phyloP scores from a whole-genome alignment of 805 yeast genomes.

The Wickerhamiella shivajii region DNA sequence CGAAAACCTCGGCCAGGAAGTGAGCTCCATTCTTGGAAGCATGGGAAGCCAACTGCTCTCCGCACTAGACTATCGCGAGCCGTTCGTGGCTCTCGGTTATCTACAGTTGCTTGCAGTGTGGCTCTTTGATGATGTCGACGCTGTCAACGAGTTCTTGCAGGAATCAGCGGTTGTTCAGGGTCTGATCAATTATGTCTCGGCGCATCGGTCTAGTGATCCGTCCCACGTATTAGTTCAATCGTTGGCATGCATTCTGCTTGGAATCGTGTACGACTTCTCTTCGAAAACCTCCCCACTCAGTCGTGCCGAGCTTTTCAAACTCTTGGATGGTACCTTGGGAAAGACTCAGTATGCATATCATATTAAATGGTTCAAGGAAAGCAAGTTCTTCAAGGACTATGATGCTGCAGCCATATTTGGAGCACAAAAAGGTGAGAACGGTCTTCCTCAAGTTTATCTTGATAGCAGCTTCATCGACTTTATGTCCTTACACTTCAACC shows the following conservation, averaged over 20 bases:
- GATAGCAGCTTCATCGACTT: constrained; percentile 47
- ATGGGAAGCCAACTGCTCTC: constrained; percentile 60
- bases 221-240: constrained; percentile 51
- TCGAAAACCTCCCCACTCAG: constrained; percentile 38
- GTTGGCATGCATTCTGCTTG: constrained; percentile 53
- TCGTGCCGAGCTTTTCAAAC: constrained; percentile 43
- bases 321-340: constrained; percentile 62
- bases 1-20: constrained; percentile 44
- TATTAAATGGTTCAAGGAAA: constrained; percentile 57
- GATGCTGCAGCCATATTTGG: constrained; percentile 27
- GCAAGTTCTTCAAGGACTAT: constrained; percentile 39
- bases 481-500: constrained; percentile 50
- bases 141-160: constrained; percentile 59
- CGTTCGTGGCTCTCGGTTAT: constrained; percentile 65
- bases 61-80: constrained; percentile 46
- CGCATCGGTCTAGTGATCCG: constrained; percentile 28
- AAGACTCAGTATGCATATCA: constrained; percentile 63
- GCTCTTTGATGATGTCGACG: constrained; percentile 62
- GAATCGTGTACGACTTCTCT: constrained; percentile 67
- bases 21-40: constrained; percentile 55
- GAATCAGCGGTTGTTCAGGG: constrained; percentile 56
- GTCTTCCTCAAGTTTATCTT: constrained; percentile 74
- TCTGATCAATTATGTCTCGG: constrained; percentile 49
- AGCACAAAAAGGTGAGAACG: constrained; percentile 58
- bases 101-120: constrained; percentile 58